Evolutionary conservation across 805 yeast genomes (phyloP).

Genomic region (Saturnispora hagleri): DNA sequence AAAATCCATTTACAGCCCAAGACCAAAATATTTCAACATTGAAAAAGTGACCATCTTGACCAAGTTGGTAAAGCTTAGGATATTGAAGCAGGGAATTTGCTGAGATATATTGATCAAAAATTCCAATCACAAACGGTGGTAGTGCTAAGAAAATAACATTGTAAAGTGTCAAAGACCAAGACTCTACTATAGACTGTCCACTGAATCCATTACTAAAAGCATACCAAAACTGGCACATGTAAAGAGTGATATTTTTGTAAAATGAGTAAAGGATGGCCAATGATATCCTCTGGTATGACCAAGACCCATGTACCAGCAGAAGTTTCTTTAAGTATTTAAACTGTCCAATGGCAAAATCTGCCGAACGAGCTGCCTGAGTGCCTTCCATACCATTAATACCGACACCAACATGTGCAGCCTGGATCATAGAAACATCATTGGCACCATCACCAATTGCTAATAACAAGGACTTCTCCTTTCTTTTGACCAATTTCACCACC

Average conservation of each 20-base stretch:
- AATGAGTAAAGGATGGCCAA: constrained; percentile 90
- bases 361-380: constrained; percentile 97
- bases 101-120: constrained; percentile 91
- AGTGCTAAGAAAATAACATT: constrained; percentile 89
- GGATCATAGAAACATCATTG: constrained; percentile 97
- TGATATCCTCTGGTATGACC: constrained; percentile 95
- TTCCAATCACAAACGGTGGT: constrained; percentile 95
- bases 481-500: constrained; percentile 89
- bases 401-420: constrained; percentile 98
- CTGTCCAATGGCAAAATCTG: constrained; percentile 95
- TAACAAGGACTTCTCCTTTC: constrained; percentile 63
- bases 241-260: constrained; percentile 89
- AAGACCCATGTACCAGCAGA: constrained; percentile 87
- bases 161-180: constrained; percentile 96
- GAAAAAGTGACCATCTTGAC: constrained; percentile 82
- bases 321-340: constrained; percentile 78
- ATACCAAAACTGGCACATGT: constrained; percentile 98
- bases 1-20: constrained; percentile 94
- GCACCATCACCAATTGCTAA: constrained; percentile 99
- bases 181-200: constrained; percentile 92
- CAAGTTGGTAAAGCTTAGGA: constrained; percentile 86
- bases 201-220: constrained; percentile 88
- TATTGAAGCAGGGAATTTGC: constrained; percentile 84
- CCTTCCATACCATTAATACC: constrained; percentile 99
- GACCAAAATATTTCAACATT: constrained; percentile 93